phyloP scores from a whole-genome alignment of 139 green algal species.

The Micractinium conductrix region DNA sequence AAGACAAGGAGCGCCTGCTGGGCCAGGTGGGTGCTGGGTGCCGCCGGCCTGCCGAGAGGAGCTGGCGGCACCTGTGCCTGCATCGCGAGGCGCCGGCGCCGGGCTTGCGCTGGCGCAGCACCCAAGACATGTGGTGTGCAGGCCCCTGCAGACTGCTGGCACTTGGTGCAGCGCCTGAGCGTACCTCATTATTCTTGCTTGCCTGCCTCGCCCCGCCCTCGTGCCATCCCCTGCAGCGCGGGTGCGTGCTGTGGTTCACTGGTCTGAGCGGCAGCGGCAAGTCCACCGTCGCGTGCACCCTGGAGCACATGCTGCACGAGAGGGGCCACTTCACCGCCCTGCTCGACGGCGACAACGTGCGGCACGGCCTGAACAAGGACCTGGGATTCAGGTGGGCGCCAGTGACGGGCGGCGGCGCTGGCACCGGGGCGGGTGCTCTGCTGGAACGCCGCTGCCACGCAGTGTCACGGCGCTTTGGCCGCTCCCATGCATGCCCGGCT shows the following conservation, averaged over 20 bases:
- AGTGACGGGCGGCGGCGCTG: too few relatives aligned
- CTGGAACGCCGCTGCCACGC: too few relatives aligned
- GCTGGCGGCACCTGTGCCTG: too few relatives aligned
- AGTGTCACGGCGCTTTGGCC: too few relatives aligned
- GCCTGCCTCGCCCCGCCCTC: background rate
- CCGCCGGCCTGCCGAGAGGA: too few relatives aligned
- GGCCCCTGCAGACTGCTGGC: too few relatives aligned
- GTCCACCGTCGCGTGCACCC: constrained; percentile 72
- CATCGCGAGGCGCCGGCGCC: too few relatives aligned
- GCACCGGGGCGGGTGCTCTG: too few relatives aligned
- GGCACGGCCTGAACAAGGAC: constrained; percentile 95
- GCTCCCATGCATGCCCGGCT: too few relatives aligned
- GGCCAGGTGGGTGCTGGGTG: constrained; percentile 42
- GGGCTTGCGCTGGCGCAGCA: too few relatives aligned
- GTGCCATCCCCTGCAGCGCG: constrained; percentile 43
- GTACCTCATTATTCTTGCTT: background rate
- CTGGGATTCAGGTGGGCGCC: constrained; percentile 81
- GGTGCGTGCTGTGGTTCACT: constrained; percentile 93
- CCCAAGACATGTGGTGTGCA: too few relatives aligned
- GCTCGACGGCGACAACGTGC: constrained; percentile 97
- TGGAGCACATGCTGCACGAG: constrained; percentile 82
- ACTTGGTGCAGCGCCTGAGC: too few relatives aligned
- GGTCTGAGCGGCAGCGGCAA: constrained; percentile 86
- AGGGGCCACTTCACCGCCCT: constrained; percentile 77
- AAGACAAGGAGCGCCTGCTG: constrained; percentile 82